Conservation (phyloP, 352 stramenopile genomes). For the Nothophytophthora sp. region DNA sequence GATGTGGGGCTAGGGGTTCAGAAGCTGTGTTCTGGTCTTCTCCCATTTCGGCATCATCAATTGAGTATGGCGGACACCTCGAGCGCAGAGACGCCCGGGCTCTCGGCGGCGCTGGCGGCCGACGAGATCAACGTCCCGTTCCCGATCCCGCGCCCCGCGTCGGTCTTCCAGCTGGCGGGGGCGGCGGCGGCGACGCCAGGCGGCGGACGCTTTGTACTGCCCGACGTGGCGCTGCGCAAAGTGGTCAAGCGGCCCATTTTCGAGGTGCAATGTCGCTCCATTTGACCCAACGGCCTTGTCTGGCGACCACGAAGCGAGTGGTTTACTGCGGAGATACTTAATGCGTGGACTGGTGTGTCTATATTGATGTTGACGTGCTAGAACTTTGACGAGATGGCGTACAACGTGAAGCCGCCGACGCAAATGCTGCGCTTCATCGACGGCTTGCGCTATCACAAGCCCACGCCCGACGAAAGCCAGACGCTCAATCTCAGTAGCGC, state of each 20-base stretch:
- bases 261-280: slow-evolving; percentile 33
- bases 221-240: slow-evolving; percentile 65
- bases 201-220: slow-evolving; percentile 40
- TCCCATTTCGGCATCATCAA: slow-evolving; percentile 5
- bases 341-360: not conserved
- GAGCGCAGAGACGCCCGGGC: slow-evolving; percentile 18
- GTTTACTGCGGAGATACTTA: slow-evolving; percentile 1
- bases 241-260: slow-evolving; percentile 74
- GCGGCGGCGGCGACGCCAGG: slow-evolving; percentile 12
- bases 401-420: slow-evolving; percentile 67
- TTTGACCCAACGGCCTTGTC: not conserved
- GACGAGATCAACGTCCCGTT: slow-evolving; percentile 37
- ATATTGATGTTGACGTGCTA: slow-evolving; percentile 8
- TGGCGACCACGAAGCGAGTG: not conserved
- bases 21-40: not conserved
- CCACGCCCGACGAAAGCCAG: slow-evolving; percentile 66
- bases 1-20: slow-evolving; percentile 12
- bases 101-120: slow-evolving; percentile 14
- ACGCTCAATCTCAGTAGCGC: slow-evolving; percentile 74
- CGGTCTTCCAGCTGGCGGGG: slow-evolving; percentile 45
- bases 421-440: slow-evolving; percentile 86
- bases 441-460: slow-evolving; percentile 83
- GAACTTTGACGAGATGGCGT: slow-evolving; percentile 77
- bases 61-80: slow-evolving; percentile 25
- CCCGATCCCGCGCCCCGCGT: slow-evolving; percentile 21